Percentiles rank a stretch among this genome's conserved stretches.
Conservation (phyloP, 202 grass and related monocot species). For the Schoenoplectus tabernaemontani region DNA sequence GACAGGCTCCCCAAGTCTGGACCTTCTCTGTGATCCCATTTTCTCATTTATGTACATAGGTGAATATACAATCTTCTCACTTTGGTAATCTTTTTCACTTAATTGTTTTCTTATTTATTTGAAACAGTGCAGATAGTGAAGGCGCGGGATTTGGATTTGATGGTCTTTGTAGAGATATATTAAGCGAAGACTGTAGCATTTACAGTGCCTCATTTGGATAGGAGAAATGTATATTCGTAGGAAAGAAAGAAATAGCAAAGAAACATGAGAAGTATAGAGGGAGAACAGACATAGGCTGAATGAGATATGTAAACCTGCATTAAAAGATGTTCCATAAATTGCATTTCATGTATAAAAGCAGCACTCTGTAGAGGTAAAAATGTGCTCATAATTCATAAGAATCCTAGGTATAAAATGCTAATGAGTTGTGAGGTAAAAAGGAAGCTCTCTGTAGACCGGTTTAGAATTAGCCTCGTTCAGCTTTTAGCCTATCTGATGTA, state of each 20-base stretch:
- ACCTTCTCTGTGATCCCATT: constrained; percentile 44
- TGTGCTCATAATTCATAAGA: neutral
- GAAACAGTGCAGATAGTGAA: constrained; percentile 52
- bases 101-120: constrained; percentile 62
- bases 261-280: constrained; percentile 2
- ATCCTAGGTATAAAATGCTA: neutral
- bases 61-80: constrained; percentile 24
- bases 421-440: too few species aligned
- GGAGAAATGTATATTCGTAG: neutral
- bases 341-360: neutral
- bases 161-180: constrained; percentile 44
- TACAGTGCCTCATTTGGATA: constrained; percentile 23
- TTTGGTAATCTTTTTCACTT: constrained; percentile 23
- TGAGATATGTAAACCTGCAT: neutral
- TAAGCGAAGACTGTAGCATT: constrained; percentile 32
- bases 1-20: constrained; percentile 52
- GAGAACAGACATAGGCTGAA: neutral
- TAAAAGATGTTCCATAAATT: neutral
- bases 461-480: neutral
- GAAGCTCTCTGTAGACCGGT: neutral
- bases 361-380: neutral
- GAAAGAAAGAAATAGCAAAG: constrained; percentile 14
- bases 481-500: neutral
- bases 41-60: constrained; percentile 28
- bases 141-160: constrained; percentile 33